These are phyloP conservation scores for Agapanthus africanus DNA, from an alignment of 106 monocot species.

Conservation along the genomic window DNA sequence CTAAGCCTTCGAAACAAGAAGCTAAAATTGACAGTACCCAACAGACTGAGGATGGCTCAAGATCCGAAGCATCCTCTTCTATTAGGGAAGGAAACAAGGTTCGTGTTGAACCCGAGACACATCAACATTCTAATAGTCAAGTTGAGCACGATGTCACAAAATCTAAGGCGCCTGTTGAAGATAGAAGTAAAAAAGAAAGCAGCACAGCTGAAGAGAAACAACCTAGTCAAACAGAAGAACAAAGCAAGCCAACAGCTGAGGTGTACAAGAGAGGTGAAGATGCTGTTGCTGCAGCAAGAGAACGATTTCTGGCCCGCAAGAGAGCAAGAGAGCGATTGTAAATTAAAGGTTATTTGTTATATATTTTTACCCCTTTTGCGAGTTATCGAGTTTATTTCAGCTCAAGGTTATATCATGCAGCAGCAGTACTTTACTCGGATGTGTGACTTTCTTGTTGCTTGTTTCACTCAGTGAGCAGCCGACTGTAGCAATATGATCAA, in stretches of 20 bases:
- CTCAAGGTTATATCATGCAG: background rate
- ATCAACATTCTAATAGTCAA: background rate
- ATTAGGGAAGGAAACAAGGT: background rate
- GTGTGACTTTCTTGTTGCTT: background rate
- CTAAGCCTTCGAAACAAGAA: conserved; percentile 21
- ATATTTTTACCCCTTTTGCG: background rate
- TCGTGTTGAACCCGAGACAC: conserved; percentile 6
- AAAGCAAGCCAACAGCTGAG: conserved; percentile 13
- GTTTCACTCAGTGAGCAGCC: background rate
- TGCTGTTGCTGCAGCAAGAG: conserved; percentile 67
- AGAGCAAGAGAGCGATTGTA: conserved; percentile 35
- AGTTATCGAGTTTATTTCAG: background rate
- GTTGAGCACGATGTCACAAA: background rate
- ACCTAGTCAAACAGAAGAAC: background rate
- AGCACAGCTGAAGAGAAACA: background rate
- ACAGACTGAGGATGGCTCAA: background rate
- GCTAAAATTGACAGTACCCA: background rate
- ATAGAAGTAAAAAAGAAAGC: background rate
- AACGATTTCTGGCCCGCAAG: conserved; percentile 73
- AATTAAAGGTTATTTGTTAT: too few species aligned
- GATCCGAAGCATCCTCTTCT: background rate
- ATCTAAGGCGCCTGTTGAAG: conserved; percentile 11
- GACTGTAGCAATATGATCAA: too few species aligned
- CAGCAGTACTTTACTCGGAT: background rate
- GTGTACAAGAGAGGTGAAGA: conserved; percentile 55